A percentile compares a stretch with the other conserved stretches of the same genome.
Evolutionary conservation across 1,284 basidiomycete species (phyloP).

Genomic region (Microbotryomycetes sp.): DNA sequence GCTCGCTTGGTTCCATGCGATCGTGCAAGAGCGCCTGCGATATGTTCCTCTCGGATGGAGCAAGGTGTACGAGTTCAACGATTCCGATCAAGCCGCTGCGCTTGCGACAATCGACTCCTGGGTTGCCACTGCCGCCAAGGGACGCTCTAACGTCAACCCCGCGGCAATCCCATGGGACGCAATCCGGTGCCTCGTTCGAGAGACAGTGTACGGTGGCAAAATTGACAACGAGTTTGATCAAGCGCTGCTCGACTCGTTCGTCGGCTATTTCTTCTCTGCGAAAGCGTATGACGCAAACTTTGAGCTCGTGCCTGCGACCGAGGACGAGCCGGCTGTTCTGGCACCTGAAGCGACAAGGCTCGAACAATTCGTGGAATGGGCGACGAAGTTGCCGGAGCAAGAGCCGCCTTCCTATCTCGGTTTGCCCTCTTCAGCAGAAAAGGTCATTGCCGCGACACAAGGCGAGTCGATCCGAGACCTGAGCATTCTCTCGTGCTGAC

Average conservation of each 20-base stretch:
- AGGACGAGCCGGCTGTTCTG: slow-evolving; percentile 50
- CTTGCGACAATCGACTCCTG: slow-evolving; percentile 84
- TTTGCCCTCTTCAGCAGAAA: slow-evolving; percentile 80
- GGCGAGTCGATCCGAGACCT: slow-evolving; percentile 49
- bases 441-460: slow-evolving; percentile 80
- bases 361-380: slow-evolving; percentile 82
- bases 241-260: slow-evolving; percentile 79
- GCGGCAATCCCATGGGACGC: slow-evolving; percentile 87
- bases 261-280: slow-evolving; percentile 78
- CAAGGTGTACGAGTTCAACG: slow-evolving; percentile 94
- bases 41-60: slow-evolving; percentile 94
- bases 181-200: slow-evolving; percentile 78
- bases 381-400: slow-evolving; percentile 55
- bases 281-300: slow-evolving; percentile 86
- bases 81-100: slow-evolving; percentile 91
- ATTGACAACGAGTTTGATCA: slow-evolving; percentile 92
- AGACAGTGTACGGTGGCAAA: slow-evolving; percentile 83
- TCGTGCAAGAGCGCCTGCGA: slow-evolving; percentile 88
- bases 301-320: slow-evolving; percentile 55
- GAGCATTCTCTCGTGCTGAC: background rate
- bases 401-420: slow-evolving; percentile 82
- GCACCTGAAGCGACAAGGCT: slow-evolving; percentile 86
- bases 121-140: slow-evolving; percentile 71
- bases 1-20: slow-evolving; percentile 96
- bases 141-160: slow-evolving; percentile 82